These are phyloP conservation scores for Millerozyma acaciae DNA, from an alignment of 805 yeast genomes.

Conservation along the genomic window DNA sequence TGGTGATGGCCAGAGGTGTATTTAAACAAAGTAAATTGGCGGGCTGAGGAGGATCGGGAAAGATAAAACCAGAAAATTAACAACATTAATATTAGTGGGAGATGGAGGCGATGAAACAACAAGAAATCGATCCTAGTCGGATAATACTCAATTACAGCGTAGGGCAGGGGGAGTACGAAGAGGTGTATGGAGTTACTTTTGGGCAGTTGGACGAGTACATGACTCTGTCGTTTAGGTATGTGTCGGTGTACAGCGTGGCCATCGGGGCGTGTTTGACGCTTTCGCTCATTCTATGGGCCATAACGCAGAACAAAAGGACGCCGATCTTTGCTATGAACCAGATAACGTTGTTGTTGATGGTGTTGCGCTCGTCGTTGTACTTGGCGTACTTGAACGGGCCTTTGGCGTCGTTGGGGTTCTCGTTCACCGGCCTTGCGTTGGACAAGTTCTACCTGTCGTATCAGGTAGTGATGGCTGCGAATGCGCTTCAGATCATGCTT, in stretches of 20 bases:
- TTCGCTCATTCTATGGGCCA: slow-evolving; percentile 10
- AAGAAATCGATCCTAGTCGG: slow-evolving; percentile 7
- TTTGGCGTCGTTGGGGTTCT: slow-evolving; percentile 46
- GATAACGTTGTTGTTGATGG: slow-evolving; percentile 49
- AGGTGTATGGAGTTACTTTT: slow-evolving; percentile 9
- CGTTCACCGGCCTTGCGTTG: slow-evolving; percentile 29
- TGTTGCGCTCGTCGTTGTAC: slow-evolving; percentile 60
- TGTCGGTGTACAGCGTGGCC: slow-evolving; percentile 14
- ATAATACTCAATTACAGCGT: slow-evolving; percentile 12
- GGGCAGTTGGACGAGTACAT: slow-evolving; percentile 11
- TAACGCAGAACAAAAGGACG: slow-evolving; percentile 46
- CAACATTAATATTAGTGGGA: not conserved
- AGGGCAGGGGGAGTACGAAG: slow-evolving; percentile 7
- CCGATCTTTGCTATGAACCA: slow-evolving; percentile 76
- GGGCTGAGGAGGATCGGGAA: not conserved
- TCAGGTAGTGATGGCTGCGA: slow-evolving; percentile 56
- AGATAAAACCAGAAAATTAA: too few species aligned
- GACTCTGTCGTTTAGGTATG: slow-evolving; percentile 5
- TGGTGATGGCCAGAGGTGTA: too few species aligned
- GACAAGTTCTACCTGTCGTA: slow-evolving; percentile 28
- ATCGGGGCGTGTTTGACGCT: slow-evolving; percentile 16
- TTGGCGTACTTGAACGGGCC: slow-evolving; percentile 52
- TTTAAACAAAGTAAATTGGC: not conserved
- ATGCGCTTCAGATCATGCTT: slow-evolving; percentile 56
- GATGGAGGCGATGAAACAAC: not conserved